A percentile compares a stretch with the other conserved stretches of the same genome.
Conservation (phyloP, 768 basidiomycete species). For the Boletus vermiculosoides region DNA sequence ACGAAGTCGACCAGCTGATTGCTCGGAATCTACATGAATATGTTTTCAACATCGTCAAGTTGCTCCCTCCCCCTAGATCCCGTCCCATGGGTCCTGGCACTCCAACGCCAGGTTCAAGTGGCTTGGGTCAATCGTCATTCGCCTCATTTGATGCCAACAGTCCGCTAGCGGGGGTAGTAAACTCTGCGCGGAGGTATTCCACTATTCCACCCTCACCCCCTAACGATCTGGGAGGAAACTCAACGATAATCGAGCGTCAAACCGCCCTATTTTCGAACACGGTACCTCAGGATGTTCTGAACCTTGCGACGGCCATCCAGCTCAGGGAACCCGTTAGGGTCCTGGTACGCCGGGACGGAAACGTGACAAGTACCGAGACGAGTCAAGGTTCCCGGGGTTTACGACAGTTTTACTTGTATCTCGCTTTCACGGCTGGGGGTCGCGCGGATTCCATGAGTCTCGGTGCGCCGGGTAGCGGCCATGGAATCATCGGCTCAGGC, state of each 20-base stretch:
- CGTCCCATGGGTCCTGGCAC: conserved; percentile 44
- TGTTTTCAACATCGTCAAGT: conserved; percentile 89
- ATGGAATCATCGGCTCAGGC: conserved; percentile 94
- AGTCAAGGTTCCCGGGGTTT: conserved; percentile 77
- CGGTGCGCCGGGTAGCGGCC: conserved; percentile 50
- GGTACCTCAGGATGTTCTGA: conserved; percentile 96
- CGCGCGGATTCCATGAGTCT: conserved; percentile 53
- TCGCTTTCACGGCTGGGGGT: conserved; percentile 89
- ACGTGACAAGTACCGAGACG: conserved; percentile 67
- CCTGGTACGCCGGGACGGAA: conserved; percentile 90
- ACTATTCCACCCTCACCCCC: conserved; percentile 48
- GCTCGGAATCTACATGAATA: conserved; percentile 95
- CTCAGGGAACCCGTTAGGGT: conserved; percentile 96
- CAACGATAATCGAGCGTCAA: conserved; percentile 67
- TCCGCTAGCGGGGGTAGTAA: conserved; percentile 34
- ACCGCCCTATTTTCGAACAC: conserved; percentile 97
- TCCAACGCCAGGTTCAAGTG: conserved; percentile 33
- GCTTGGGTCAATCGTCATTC: conserved; percentile 42
- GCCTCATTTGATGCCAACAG: conserved; percentile 46
- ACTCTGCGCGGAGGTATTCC: conserved; percentile 58
- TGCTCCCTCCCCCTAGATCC: conserved; percentile 85
- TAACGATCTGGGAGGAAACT: conserved; percentile 35
- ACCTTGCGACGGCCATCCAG: conserved; percentile 89
- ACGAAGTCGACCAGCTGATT: conserved; percentile 97
- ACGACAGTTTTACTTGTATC: conserved; percentile 94